These are phyloP conservation scores for Gryganskiella cystojenkinii DNA, from an alignment of 192 early-diverging fungal species.

Conservation along the genomic window DNA sequence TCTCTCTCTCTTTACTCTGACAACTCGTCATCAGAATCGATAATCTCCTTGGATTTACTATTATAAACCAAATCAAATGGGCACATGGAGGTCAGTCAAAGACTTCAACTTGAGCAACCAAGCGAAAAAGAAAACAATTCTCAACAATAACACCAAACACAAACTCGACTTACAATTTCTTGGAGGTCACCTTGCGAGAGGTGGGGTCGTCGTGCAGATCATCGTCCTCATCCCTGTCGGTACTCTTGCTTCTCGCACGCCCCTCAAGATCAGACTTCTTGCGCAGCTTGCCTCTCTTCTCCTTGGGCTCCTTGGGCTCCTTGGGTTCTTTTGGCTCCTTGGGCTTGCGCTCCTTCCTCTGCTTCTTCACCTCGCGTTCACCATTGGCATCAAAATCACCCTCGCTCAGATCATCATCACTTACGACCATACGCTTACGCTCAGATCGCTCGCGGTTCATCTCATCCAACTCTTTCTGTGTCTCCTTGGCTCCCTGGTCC, in stretches of 20 bases:
- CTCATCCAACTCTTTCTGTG: conserved; percentile 46
- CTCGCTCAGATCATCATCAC: conserved; percentile 45
- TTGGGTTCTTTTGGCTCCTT: conserved; percentile 38
- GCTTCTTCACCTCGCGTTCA: conserved; percentile 40
- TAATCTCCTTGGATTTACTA: conserved; percentile 52
- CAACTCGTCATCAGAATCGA: conserved; percentile 46
- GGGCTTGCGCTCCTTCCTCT: conserved; percentile 49
- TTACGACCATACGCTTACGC: conserved; percentile 46
- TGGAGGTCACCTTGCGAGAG: conserved; percentile 22
- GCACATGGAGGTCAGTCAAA: neutral
- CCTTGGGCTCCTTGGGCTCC: conserved; percentile 47
- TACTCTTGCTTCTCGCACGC: conserved; percentile 44
- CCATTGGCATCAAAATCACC: conserved; percentile 18
- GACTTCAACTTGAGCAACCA: neutral
- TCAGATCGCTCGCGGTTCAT: conserved; percentile 49
- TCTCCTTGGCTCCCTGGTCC: conserved; percentile 43
- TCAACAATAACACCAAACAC: neutral
- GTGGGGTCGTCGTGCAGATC: conserved; percentile 16
- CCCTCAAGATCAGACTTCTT: conserved; percentile 48
- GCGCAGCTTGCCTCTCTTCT: conserved; percentile 42
- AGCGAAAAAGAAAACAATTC: neutral
- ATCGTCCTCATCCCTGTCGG: conserved; percentile 35
- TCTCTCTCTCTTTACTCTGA: no score
- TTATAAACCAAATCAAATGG: neutral
- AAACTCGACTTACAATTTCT: conserved; percentile 44